Conservation (phyloP, 805 yeast genomes). For the Suhomyces sp. region DNA sequence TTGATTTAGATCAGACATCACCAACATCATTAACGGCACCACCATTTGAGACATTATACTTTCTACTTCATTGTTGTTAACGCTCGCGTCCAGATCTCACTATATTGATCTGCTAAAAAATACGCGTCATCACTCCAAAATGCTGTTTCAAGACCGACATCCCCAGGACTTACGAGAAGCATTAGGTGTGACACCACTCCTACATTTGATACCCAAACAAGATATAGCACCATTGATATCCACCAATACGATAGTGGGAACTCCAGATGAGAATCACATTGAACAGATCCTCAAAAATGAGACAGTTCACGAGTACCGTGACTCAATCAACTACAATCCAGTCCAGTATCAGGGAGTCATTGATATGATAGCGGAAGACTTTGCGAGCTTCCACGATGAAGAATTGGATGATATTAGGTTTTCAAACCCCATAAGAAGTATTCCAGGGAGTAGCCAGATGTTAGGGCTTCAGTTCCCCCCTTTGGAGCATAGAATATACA, state of each 20-base stretch:
- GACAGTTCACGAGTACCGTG: conserved; percentile 16
- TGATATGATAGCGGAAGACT: conserved; percentile 12
- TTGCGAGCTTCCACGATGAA: conserved; percentile 19
- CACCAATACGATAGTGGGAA: not conserved
- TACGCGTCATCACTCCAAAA: too few species aligned
- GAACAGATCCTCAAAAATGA: not conserved
- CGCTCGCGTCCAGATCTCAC: too few species aligned
- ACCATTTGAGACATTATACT: too few species aligned
- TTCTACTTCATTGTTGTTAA: too few species aligned
- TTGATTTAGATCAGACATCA: too few species aligned
- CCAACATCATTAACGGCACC: too few species aligned
- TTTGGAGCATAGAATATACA: too few species aligned
- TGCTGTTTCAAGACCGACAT: conserved; percentile 4
- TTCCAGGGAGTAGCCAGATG: too few species aligned
- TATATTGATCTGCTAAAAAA: too few species aligned
- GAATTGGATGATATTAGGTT: conserved; percentile 34
- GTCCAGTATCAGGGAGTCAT: conserved; percentile 7
- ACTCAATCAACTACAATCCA: conserved; percentile 14
- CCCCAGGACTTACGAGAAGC: conserved; percentile 24
- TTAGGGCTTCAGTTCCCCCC: too few species aligned
- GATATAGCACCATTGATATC: conserved; percentile 13
- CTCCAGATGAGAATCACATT: conserved; percentile 11
- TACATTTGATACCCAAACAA: conserved; percentile 31
- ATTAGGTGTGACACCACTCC: conserved; percentile 25
- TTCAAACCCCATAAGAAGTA: conserved; percentile 10